Evolutionary conservation across 106 monocot species (phyloP).

Genomic region (Platanthera zijinensis): DNA sequence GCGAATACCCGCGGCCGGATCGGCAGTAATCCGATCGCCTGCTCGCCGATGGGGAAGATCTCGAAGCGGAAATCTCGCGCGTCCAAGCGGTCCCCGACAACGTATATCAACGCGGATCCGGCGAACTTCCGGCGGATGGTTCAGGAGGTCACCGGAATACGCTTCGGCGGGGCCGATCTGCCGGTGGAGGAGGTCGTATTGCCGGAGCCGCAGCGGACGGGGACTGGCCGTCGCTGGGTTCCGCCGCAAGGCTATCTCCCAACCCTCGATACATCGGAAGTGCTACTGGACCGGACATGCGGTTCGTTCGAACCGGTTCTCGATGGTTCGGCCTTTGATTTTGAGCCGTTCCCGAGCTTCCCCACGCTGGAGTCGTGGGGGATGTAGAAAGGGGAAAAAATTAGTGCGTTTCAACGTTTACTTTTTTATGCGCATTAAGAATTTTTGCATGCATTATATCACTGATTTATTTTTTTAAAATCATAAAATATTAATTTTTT

Average conservation of each 20-base stretch:
- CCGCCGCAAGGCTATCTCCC: slow-evolving; percentile 18
- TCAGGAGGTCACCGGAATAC: slow-evolving; percentile 57
- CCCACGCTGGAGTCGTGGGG: slow-evolving; percentile 61
- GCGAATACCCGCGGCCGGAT: background rate
- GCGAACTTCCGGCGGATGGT: slow-evolving; percentile 64
- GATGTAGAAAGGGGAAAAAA: background rate
- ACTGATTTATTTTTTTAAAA: too few species aligned
- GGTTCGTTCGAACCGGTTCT: slow-evolving; percentile 1
- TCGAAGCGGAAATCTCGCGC: slow-evolving; percentile 38
- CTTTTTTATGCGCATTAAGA: too few species aligned
- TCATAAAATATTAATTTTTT: background rate
- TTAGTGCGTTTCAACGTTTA: too few species aligned
- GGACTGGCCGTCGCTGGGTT: background rate
- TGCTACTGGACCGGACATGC: slow-evolving; percentile 10
- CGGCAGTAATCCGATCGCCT: background rate
- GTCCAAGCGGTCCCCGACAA: slow-evolving; percentile 37
- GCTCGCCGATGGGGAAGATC: slow-evolving; percentile 15
- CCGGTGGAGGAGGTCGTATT: slow-evolving; percentile 1
- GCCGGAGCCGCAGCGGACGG: slow-evolving; percentile 22
- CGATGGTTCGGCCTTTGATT: slow-evolving; percentile 18
- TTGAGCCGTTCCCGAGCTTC: slow-evolving; percentile 33
- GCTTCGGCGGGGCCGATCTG: background rate
- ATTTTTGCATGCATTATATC: too few species aligned
- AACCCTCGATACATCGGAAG: slow-evolving; percentile 44
- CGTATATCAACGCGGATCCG: slow-evolving; percentile 55